Evolutionary conservation across 441 rosid genomes (phyloP), one percentile per base, ranked within the genome.

Genomic region (Erodium moschatum): DNA sequence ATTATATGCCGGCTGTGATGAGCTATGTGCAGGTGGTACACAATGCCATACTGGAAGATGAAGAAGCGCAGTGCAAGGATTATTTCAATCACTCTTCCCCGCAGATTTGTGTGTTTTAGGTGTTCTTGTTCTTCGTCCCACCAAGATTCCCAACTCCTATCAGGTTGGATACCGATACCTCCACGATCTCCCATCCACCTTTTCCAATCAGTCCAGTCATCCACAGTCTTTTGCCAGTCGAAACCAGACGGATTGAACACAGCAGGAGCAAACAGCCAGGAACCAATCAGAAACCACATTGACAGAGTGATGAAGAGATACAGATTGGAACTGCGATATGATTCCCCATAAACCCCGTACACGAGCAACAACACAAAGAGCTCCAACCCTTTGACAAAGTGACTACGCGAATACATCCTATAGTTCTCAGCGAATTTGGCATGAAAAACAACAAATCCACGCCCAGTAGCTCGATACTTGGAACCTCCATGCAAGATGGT

Each of bases 131-230:
- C 99, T 52, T 68, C 80, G 31, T 85, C 91, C 99, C 97, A 91
- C 99, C 99, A 94, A 0, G 95, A 94, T 76, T 90, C 97, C 97
- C 99, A 94, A 78, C 99, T 91, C 77, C 77, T 85, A 15, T 87
- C 85, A 7, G 75, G 65, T 0, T 77, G 85, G 29, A 91, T 91
- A 13, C 99, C 99, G 11, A 94, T 94, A 66, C 97, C 96, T 67
- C 99, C 97, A 0, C 89, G 88, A 79, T 91, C 86, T 13, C 92
- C 89, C 86, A 94, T 87, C 99, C 99, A 89, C 64, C 96, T 78
- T 76, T 89, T 94, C 99, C 99, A 94, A 74, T 91, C 97, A 29
- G 91, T 84, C 99, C 99, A 87, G 75, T 94, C 99, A 31, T 94
- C 99, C 75, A 85, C 91, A 0, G 94, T 88, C 80, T 89, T 94